A percentile compares a stretch with the other conserved stretches of the same genome.
phyloP scores from a whole-genome alignment of 805 yeast species.

The Brettanomyces custersianus region DNA sequence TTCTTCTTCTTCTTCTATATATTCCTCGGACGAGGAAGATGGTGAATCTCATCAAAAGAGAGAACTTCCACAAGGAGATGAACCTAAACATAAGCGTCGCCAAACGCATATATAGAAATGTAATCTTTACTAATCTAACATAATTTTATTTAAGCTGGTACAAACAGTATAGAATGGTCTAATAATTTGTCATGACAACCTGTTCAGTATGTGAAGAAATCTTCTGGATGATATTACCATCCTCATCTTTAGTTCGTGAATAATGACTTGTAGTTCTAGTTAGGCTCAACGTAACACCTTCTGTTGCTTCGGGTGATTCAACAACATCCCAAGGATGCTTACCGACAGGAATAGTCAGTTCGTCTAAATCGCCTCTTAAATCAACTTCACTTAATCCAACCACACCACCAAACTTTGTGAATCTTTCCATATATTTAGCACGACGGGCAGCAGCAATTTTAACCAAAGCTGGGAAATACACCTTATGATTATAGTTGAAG shows the following conservation, averaged over 20 bases:
- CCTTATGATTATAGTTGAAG: conserved; percentile 71
- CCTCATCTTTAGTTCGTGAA: background rate
- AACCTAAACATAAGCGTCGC: too few species aligned
- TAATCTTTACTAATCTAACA: too few species aligned
- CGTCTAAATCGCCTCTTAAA: conserved; percentile 38
- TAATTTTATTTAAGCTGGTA: too few species aligned
- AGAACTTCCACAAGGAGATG: too few species aligned
- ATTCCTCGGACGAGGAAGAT: conserved; percentile 2
- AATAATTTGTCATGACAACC: background rate
- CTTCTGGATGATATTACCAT: background rate
- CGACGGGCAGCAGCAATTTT: conserved; percentile 53
- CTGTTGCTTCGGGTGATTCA: background rate
- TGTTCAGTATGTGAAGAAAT: background rate
- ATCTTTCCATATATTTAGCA: conserved; percentile 57
- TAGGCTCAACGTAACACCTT: background rate
- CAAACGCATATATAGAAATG: too few species aligned
- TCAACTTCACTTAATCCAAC: conserved; percentile 82
- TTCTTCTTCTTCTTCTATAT: conserved; percentile 11
- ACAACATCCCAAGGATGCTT: conserved; percentile 17
- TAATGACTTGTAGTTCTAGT: background rate
- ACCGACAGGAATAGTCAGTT: conserved; percentile 23
- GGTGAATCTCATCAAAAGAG: background rate
- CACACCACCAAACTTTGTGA: conserved; percentile 56
- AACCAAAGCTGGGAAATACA: conserved; percentile 69
- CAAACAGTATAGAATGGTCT: too few species aligned